phyloP scores from a whole-genome alignment of 208 protist species.

The Wallacemonas sp. region DNA sequence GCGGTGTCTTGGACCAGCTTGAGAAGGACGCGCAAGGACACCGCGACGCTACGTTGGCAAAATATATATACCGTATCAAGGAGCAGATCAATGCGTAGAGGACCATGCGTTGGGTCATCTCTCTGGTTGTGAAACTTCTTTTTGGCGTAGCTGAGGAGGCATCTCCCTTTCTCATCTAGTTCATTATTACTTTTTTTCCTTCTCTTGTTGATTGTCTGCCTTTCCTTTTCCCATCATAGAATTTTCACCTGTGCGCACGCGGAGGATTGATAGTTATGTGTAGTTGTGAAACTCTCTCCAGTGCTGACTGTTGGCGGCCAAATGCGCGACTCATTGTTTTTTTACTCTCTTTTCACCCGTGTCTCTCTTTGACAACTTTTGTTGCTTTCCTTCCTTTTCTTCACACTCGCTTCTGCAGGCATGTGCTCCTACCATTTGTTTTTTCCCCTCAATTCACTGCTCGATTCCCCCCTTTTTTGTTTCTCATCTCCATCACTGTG shows the following conservation, averaged over 20 bases:
- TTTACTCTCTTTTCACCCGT: not conserved
- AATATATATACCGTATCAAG: conserved; percentile 67
- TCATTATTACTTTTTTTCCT: conserved; percentile 13
- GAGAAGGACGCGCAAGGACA: conserved; percentile 40
- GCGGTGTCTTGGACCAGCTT: conserved; percentile 53
- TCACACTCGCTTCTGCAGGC: conserved; percentile 11
- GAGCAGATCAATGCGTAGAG: conserved; percentile 24
- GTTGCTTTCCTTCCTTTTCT: conserved; percentile 9
- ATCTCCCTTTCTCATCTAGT: conserved; percentile 1
- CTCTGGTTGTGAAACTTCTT: not conserved
- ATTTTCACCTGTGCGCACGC: no score
- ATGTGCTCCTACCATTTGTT: conserved; percentile 18
- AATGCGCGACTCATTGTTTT: conserved; percentile 7
- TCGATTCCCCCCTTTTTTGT: conserved; percentile 1
- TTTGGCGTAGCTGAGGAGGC: no score
- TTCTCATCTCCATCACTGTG: not conserved
- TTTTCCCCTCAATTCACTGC: conserved; percentile 26
- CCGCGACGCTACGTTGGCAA: conserved; percentile 62
- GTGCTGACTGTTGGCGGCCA: no score
- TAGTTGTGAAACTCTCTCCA: no score
- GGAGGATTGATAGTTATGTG: no score
- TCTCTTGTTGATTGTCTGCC: not conserved
- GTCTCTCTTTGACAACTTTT: conserved; percentile 3
- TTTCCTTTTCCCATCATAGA: conserved; percentile 15
- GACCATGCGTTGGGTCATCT: not conserved